These are phyloP conservation scores for Eutrema salsugineum DNA, from an alignment of 441 rosid genomes.

Conservation along the genomic window DNA sequence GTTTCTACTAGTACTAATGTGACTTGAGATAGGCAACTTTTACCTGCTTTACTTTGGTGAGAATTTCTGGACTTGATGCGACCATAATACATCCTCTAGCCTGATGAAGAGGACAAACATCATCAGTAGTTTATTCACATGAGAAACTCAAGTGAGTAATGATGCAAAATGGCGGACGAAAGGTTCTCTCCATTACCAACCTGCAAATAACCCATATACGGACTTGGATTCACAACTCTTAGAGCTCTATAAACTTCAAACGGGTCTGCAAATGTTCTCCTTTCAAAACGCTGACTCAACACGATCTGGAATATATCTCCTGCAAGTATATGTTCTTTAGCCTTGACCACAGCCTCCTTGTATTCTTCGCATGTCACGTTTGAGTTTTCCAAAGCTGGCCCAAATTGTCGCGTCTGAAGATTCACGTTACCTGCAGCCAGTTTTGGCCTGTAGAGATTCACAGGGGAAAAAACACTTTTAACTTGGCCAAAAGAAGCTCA, in stretches of 20 bases:
- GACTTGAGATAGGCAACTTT: not conserved
- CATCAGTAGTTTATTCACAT: not conserved
- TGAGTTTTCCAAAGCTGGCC: slow-evolving; percentile 60
- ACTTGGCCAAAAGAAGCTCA: not conserved
- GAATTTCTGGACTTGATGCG: slow-evolving; percentile 94
- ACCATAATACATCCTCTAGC: slow-evolving; percentile 86
- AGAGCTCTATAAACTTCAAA: slow-evolving; percentile 89
- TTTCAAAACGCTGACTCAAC: slow-evolving; percentile 88
- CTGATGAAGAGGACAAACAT: slow-evolving; percentile 34
- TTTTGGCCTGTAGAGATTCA: slow-evolving; percentile 58
- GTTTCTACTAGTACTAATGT: not conserved
- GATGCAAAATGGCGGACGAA: not conserved
- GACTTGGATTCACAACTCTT: slow-evolving; percentile 94
- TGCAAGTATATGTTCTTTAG: slow-evolving; percentile 85
- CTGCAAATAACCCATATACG: slow-evolving; percentile 86
- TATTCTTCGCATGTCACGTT: slow-evolving; percentile 71
- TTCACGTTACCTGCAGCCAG: slow-evolving; percentile 60
- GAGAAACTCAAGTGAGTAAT: not conserved
- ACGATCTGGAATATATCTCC: slow-evolving; percentile 91
- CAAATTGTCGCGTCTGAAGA: slow-evolving; percentile 55
- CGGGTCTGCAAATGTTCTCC: slow-evolving; percentile 87
- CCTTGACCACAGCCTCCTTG: slow-evolving; percentile 59
- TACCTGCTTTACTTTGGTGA: slow-evolving; percentile 82
- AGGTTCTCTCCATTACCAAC: slow-evolving; percentile 33
- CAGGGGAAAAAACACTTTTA: not conserved